Evolutionary conservation across 75 land plant genomes (phyloP).

Genomic region (Isoetes taiwanensis): DNA sequence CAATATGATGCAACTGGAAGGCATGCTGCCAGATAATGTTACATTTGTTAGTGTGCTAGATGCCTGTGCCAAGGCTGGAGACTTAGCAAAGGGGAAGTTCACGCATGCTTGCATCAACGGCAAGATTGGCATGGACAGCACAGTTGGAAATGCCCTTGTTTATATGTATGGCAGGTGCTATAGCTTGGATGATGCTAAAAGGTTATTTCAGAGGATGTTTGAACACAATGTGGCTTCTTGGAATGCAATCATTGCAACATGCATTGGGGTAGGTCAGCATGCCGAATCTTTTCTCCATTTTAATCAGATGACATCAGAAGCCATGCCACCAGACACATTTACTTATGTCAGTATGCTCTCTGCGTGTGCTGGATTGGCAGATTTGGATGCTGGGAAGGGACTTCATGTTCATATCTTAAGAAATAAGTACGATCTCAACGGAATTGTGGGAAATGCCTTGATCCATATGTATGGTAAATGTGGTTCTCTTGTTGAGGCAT

Average conservation of each 20-base stretch:
- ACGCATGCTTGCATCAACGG: constrained; percentile 13
- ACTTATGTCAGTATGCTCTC: constrained; percentile 10
- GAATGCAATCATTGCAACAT: constrained; percentile 17
- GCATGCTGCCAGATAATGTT: background rate
- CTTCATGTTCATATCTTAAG: constrained; percentile 11
- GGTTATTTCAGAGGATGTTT: constrained; percentile 2
- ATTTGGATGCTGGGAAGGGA: no score
- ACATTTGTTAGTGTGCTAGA: background rate
- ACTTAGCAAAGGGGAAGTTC: no score
- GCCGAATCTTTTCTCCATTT: constrained; percentile 11
- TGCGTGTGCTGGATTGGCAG: no score
- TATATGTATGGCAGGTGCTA: constrained; percentile 27
- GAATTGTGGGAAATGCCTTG: no score
- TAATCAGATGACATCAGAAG: constrained; percentile 26
- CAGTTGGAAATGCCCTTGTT: constrained; percentile 18
- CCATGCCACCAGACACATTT: constrained; percentile 12
- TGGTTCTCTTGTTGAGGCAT: no score
- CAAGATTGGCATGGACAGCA: background rate
- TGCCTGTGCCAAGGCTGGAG: background rate
- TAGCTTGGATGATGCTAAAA: constrained; percentile 12
- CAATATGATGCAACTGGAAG: background rate
- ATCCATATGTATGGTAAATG: no score
- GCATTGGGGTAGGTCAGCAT: constrained; percentile 16
- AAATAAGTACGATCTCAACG: no score
- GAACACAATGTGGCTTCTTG: constrained; percentile 11